A percentile compares a stretch with the other conserved stretches of the same genome.
Evolutionary conservation across 129 eudicot species (phyloP).

Genomic region (Tagetes erecta): DNA sequence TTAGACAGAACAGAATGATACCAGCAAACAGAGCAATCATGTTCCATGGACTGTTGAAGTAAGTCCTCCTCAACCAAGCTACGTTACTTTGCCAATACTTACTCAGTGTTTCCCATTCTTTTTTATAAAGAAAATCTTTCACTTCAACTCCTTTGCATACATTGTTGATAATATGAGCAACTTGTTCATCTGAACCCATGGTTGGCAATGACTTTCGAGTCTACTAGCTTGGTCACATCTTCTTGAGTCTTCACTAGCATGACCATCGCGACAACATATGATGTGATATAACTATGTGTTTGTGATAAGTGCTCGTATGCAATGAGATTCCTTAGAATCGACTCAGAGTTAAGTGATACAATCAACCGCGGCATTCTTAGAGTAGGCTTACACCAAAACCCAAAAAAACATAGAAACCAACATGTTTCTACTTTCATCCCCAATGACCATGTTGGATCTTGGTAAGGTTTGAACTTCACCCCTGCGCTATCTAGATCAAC

Average conservation of each 20-base stretch:
- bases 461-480: background rate
- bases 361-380: background rate
- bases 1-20: conserved; percentile 7
- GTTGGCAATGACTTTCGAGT: background rate
- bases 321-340: conserved; percentile 18
- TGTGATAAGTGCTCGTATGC: conserved; percentile 13
- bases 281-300: background rate
- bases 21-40: conserved; percentile 19
- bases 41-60: conserved; percentile 25
- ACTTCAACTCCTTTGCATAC: background rate
- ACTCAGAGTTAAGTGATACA: background rate
- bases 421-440: background rate
- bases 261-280: conserved; percentile 20
- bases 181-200: background rate
- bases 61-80: background rate
- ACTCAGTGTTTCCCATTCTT: background rate
- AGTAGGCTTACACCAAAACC: background rate
- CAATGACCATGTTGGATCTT: background rate
- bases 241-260: background rate
- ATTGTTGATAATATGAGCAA: background rate
- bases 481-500: background rate
- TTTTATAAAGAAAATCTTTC: background rate
- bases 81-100: background rate
- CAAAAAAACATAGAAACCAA: background rate
- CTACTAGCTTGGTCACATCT: conserved; percentile 1